phyloP scores from a whole-genome alignment of 208 protist genomes.

The Leptomonas pyrrhocoris region DNA sequence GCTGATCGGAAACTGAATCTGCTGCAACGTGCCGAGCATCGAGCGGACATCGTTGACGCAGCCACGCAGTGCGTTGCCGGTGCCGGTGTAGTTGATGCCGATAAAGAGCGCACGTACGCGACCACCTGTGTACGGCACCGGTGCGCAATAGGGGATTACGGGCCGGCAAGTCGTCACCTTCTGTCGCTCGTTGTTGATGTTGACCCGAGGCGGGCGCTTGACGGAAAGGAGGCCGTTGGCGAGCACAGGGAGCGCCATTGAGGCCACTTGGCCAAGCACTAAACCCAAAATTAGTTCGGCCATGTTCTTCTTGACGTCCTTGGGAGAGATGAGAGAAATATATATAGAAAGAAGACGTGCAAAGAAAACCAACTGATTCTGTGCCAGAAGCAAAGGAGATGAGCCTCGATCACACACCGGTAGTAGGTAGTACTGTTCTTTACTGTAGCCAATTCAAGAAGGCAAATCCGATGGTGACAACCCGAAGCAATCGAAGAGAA shows the following conservation, averaged over 20 bases:
- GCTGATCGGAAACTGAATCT: conserved; percentile 80
- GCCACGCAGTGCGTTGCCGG: conserved; percentile 57
- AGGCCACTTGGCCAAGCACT: conserved; percentile 31
- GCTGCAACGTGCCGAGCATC: conserved; percentile 82
- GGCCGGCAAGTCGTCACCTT: conserved; percentile 50
- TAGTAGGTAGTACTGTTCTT: too few species aligned
- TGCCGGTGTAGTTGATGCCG: conserved; percentile 92
- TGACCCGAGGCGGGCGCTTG: conserved; percentile 57
- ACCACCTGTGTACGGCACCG: conserved; percentile 77
- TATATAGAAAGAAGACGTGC: not conserved
- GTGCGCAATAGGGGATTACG: conserved; percentile 74
- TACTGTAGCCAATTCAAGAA: too few species aligned
- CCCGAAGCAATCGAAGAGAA: too few species aligned
- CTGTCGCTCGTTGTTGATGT: conserved; percentile 54
- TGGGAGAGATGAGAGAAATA: not conserved
- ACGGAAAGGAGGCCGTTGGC: conserved; percentile 63
- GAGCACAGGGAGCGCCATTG: conserved; percentile 36
- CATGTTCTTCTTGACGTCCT: conserved; percentile 1
- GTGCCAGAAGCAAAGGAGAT: too few species aligned
- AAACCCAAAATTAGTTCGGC: conserved; percentile 43
- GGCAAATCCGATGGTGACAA: too few species aligned
- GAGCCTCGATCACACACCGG: not conserved
- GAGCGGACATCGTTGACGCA: conserved; percentile 88
- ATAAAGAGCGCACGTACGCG: conserved; percentile 90
- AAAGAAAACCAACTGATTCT: too few species aligned